Evolutionary conservation across 805 yeast species (phyloP), one percentile per base, ranked within the genome.

Genomic region (Teunomyces aglyptinius): DNA sequence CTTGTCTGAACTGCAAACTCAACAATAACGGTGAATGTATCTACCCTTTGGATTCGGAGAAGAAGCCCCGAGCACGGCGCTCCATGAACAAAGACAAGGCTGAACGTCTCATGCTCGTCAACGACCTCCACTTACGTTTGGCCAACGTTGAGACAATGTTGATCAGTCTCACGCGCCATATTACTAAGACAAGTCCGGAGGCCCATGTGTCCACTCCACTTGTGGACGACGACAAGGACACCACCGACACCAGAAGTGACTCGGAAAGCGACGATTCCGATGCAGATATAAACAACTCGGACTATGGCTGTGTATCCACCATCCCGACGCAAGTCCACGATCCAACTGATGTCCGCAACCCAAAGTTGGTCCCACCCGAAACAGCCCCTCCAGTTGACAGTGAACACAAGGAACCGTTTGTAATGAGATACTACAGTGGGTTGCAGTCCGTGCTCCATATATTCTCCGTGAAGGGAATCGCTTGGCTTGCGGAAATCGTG

Each of bases 1-100:
- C 60, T 12, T 62, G 67, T 41, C 40, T 50, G 33, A 51, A 54
- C 45, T 61, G 66, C 42, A 32, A 47, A 16, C 49, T 49, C 20
- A 55, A 54, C 47, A 52, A 49, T 24, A 27, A 34, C 39, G 34
- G 53, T 1, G 45, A 27, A 16, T 61, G 66, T 41, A 49, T 50
- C 26, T 54, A 56, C 36, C 52, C 63, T 7, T 46, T 43, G 12
- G 45, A 51, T 34, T 54, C 55, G 32, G 55, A 57, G 46, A 58
- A 60, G 38, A 55, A 59, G 32, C 26, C 49, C 3, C 22, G 38
- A 6, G 26, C 39, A n/a, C 45, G 16, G 3, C 22, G 45, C 2
- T 19, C 24, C 24, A 19, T 19, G 38, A 34, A 34, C 19, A 44
- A 44, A n/a, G 39, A 28, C 19, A 38, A 32, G 39, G 26, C 26